phyloP scores from a whole-genome alignment of 306 rosid species.

The Castanea sativa region DNA sequence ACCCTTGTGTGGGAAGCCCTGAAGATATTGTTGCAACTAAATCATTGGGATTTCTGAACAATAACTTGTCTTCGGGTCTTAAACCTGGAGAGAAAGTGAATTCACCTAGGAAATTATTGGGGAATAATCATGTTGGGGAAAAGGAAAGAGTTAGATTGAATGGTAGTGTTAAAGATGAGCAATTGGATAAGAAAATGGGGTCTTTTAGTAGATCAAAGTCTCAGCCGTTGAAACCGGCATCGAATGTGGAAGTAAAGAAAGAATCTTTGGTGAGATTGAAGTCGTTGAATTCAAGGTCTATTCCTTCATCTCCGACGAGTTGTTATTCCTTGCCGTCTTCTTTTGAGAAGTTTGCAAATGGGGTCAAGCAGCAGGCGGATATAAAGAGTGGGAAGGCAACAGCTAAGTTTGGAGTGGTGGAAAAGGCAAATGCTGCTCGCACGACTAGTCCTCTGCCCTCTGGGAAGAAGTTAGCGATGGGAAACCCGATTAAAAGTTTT shows the following conservation, averaged over 20 bases:
- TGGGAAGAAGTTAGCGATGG: constrained; percentile 44
- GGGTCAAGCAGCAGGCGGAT: constrained; percentile 68
- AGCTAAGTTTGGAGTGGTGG: constrained; percentile 47
- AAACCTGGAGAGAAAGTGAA: constrained; percentile 42
- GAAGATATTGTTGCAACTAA: constrained; percentile 90
- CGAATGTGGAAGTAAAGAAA: constrained; percentile 61
- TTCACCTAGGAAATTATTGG: constrained; percentile 37
- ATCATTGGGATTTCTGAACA: constrained; percentile 66
- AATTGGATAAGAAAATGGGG: constrained; percentile 48
- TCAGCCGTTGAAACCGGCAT: constrained; percentile 37
- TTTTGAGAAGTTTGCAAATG: constrained; percentile 79
- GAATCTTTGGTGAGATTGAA: constrained; percentile 60
- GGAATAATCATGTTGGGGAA: constrained; percentile 34
- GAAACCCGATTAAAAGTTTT: constrained; percentile 58
- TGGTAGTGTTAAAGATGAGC: constrained; percentile 49
- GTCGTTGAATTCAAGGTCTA: constrained; percentile 74
- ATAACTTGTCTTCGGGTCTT: constrained; percentile 33
- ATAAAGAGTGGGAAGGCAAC: constrained; percentile 47
- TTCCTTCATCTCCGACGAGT: constrained; percentile 84
- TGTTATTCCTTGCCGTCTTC: constrained; percentile 81
- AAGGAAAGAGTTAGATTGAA: constrained; percentile 47
- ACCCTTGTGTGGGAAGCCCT: constrained; percentile 89
- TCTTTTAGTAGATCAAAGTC: constrained; percentile 48
- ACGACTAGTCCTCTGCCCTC: constrained; percentile 46
- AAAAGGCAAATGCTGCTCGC: constrained; percentile 50